phyloP scores from a whole-genome alignment of 306 rosid genomes.

The Trichosanthes truncata region DNA sequence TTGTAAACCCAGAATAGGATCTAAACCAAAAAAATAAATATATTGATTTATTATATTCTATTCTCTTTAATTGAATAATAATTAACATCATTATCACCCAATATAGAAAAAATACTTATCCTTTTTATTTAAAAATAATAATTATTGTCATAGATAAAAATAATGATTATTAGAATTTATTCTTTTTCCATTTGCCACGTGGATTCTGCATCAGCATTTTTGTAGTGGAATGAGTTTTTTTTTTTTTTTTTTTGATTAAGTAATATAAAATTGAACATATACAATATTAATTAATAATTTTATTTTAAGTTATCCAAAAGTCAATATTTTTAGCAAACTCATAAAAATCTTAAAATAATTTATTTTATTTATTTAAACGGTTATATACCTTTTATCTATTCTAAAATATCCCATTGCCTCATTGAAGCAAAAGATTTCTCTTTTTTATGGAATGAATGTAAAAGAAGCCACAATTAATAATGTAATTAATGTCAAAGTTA shows the following conservation, averaged over 20 bases:
- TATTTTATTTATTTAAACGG: background rate
- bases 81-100: too few relatives aligned
- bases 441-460: background rate
- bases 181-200: background rate
- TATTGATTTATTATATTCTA: too few relatives aligned
- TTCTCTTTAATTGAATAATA: too few relatives aligned
- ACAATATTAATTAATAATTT: background rate
- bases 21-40: too few relatives aligned
- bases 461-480: background rate
- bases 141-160: background rate
- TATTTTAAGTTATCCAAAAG: background rate
- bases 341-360: background rate
- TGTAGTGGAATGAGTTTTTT: conserved; percentile 1
- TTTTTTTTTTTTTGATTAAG: too few relatives aligned
- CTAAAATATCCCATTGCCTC: background rate
- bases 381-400: background rate
- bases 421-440: background rate
- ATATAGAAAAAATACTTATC: too few relatives aligned
- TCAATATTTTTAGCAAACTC: conserved; percentile 1
- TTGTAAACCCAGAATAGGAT: too few relatives aligned
- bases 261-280: background rate
- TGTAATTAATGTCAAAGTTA: background rate
- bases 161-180: background rate
- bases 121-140: background rate
- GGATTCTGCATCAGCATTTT: background rate